phyloP scores from a whole-genome alignment of 495 filamentous ascomycete species.

The Sordaria brevicollis region DNA sequence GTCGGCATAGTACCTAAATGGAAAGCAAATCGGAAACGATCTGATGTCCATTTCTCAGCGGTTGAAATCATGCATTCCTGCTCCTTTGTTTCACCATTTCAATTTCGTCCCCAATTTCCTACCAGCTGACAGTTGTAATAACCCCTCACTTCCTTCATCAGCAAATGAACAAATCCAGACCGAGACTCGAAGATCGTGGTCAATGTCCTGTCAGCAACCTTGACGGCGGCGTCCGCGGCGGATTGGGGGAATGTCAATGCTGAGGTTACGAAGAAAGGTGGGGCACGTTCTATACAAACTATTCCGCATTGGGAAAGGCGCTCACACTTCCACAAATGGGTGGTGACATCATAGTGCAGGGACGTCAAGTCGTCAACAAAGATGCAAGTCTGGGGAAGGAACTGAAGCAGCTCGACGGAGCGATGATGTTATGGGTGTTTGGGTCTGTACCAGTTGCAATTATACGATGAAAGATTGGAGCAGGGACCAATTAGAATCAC shows the following conservation, averaged over 20 bases:
- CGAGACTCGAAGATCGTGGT: background rate
- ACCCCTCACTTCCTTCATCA: background rate
- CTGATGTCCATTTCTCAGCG: background rate
- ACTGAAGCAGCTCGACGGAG: slow-evolving; percentile 17
- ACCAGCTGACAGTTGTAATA: background rate
- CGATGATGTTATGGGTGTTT: slow-evolving; percentile 18
- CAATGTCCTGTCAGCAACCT: background rate
- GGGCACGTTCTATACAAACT: background rate
- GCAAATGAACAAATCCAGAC: background rate
- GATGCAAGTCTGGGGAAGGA: slow-evolving; percentile 8
- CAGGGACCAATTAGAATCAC: background rate
- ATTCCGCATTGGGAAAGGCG: background rate
- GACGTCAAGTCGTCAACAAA: slow-evolving; percentile 10
- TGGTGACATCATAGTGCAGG: slow-evolving; percentile 29
- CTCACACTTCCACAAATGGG: slow-evolving; percentile 6
- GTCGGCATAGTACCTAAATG: background rate
- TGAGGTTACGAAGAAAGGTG: slow-evolving; percentile 1
- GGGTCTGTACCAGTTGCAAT: too few relatives aligned
- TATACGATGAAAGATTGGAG: background rate
- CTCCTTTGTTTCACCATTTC: background rate
- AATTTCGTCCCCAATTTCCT: background rate
- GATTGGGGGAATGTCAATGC: too few relatives aligned
- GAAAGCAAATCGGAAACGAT: background rate
- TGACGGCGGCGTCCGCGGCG: background rate
- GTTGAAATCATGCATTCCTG: background rate